Evolutionary conservation across 441 rosid genomes (phyloP), one percentile per base, ranked within the genome.

Genomic region (Biscutella laevigata): DNA sequence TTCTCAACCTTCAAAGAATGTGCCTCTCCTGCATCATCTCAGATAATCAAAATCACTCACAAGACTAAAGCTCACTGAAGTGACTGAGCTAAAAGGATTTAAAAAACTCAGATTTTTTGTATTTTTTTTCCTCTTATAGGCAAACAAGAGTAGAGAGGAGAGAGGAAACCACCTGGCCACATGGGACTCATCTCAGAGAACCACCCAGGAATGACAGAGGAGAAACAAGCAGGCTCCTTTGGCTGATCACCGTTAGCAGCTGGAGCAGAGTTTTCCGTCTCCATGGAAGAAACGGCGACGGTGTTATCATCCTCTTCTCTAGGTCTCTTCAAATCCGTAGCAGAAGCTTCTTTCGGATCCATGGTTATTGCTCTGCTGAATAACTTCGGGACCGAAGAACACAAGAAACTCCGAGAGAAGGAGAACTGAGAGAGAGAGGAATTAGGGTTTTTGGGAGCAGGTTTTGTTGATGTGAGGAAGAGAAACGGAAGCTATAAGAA

Each of bases 111-210:
- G 35, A 1, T 22, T 42, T 22, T n/a, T n/a, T n/a, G n/a, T n/a
- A n/a, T n/a, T n/a, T n/a, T n/a, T n/a, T n/a, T n/a, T n/a, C n/a
- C n/a, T n/a, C n/a, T n/a, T n/a, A n/a, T n/a, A n/a, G n/a, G n/a
- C n/a, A n/a, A n/a, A n/a, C n/a, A 44, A 16, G 47, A 21, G 29
- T 21, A 4, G 47, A 20, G 14, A 22, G 7, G n/a, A 21, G 46
- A 47, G 6, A 29, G 6, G 6, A 3, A 28, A 45, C 8, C 7
- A 91, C 96, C 97, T 58, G 97, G 97, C 97, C 99, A 88, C 95
- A 92, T 78, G 59, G 95, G 84, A 75, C 90, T 88, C 66, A 89
- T 84, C 76, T 92, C 99, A 7, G 97, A 94, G 82, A 94, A 94
- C 99, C 99, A 86, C 13, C 97, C 95, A 53, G 94, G 82, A 38